Percentiles rank a stretch among this genome's conserved stretches.
These are phyloP conservation scores for Ammopiptanthus mongolicus DNA, from an alignment of 306 rosid species.

Conservation along the genomic window DNA sequence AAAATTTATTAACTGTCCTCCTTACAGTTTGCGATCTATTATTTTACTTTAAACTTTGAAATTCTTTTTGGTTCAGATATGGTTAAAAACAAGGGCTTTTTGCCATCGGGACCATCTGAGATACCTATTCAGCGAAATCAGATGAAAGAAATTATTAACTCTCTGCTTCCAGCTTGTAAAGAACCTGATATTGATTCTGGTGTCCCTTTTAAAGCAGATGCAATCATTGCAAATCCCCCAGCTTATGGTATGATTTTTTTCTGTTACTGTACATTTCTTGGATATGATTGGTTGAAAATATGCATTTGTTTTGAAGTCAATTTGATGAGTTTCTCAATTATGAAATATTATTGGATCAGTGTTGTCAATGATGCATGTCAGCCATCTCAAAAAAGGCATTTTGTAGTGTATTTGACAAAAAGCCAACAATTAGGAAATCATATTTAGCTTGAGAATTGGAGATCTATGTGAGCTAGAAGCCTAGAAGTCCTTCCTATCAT, in stretches of 20 bases:
- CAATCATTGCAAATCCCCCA: constrained; percentile 97
- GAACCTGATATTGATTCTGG: constrained; percentile 87
- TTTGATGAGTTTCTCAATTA: neutral
- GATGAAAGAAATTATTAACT: constrained; percentile 81
- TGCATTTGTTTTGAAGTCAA: neutral
- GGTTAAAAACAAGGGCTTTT: constrained; percentile 98
- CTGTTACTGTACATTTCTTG: neutral
- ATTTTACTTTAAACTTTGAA: neutral
- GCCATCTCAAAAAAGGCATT: neutral
- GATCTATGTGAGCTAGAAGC: neutral
- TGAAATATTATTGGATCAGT: neutral
- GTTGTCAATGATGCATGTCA: neutral
- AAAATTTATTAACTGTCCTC: neutral
- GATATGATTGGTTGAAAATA: constrained; percentile 1
- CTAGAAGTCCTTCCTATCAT: neutral
- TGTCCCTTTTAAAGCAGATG: constrained; percentile 77
- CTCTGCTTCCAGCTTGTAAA: constrained; percentile 86
- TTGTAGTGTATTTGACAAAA: neutral
- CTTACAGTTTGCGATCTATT: neutral
- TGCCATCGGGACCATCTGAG: constrained; percentile 98
- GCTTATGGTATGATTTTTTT: constrained; percentile 68
- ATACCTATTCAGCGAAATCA: constrained; percentile 89
- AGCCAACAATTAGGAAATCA: neutral
- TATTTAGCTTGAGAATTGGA: neutral
- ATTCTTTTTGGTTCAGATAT: constrained; percentile 59